Percentiles rank a stretch among this genome's conserved stretches.
Conservation (phyloP, 2,329 filamentous ascomycete genomes). For the Elsinoe necatrix region DNA sequence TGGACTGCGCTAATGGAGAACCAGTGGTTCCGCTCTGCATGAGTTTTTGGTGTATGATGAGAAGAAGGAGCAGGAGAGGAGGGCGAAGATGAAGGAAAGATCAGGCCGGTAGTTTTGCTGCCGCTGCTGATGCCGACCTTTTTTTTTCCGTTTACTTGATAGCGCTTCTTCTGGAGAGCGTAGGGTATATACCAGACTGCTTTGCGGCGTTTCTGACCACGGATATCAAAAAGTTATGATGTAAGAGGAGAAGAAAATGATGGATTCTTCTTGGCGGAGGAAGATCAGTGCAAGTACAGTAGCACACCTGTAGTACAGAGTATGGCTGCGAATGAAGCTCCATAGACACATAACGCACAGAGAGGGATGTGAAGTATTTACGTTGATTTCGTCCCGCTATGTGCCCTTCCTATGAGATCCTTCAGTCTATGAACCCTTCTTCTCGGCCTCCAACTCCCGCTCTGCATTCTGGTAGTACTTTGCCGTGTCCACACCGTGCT, state of each 20-base stretch:
- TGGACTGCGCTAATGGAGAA: no score
- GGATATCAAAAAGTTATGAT: background rate
- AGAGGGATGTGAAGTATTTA: background rate
- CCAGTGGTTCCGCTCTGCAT: slow-evolving; percentile 69
- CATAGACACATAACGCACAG: background rate
- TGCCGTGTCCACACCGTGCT: slow-evolving; percentile 94
- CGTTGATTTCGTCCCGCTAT: background rate
- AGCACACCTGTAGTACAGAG: no score
- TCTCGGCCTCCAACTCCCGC: slow-evolving; percentile 79
- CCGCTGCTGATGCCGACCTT: background rate
- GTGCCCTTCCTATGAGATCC: background rate
- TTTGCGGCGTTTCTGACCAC: background rate
- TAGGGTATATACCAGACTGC: slow-evolving; percentile 5
- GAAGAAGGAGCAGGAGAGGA: slow-evolving; percentile 38
- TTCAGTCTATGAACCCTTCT: slow-evolving; percentile 24
- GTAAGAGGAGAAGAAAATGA: background rate
- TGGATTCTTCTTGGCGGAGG: background rate
- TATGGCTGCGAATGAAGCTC: background rate
- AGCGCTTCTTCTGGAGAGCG: background rate
- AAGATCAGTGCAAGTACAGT: background rate
- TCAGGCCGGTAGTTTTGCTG: slow-evolving; percentile 28
- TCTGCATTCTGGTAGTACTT: slow-evolving; percentile 98
- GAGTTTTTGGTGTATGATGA: slow-evolving; percentile 88
- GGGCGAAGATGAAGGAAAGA: slow-evolving; percentile 30
- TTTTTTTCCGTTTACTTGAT: background rate